Conservation (phyloP, 1,284 basidiomycete genomes). For the Leccinum pallidistipes region DNA sequence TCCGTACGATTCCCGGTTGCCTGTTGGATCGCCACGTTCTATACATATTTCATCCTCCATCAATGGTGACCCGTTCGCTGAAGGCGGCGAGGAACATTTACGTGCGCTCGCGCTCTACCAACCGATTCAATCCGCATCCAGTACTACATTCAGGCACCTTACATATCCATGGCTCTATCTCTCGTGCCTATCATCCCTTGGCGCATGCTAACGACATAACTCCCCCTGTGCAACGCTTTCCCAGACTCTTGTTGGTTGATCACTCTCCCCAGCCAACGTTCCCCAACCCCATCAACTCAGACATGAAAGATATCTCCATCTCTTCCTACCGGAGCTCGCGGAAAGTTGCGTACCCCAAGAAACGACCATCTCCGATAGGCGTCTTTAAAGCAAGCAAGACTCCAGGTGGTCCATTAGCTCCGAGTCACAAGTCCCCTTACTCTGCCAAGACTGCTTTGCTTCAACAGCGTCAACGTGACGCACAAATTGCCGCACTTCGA, state of each 20-base stretch:
- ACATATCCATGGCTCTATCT: conserved; percentile 12
- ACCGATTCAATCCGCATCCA: background rate
- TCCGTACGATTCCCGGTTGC: background rate
- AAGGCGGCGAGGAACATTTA: background rate
- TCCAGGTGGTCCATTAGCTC: conserved; percentile 44
- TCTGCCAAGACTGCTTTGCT: conserved; percentile 57
- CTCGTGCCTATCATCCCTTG: conserved; percentile 3
- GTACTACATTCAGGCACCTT: conserved; percentile 12
- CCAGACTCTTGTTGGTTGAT: conserved; percentile 47
- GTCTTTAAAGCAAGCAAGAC: conserved; percentile 66
- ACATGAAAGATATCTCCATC: conserved; percentile 75
- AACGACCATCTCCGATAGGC: conserved; percentile 77
- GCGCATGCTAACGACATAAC: conserved; percentile 20
- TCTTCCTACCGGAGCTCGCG: conserved; percentile 59
- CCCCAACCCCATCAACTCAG: conserved; percentile 28
- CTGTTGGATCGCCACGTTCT: conserved; percentile 7
- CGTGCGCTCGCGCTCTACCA: background rate
- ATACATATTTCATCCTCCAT: conserved; percentile 17
- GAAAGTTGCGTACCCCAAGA: conserved; percentile 72
- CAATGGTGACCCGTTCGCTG: conserved; percentile 10
- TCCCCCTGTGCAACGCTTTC: conserved; percentile 14
- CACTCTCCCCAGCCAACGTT: conserved; percentile 40
- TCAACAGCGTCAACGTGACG: conserved; percentile 66
- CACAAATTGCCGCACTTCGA: conserved; percentile 64
- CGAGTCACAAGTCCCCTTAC: conserved; percentile 60